A percentile compares a stretch with the other conserved stretches of the same genome.
Evolutionary conservation across 192 early-diverging fungal species (phyloP).

Genomic region (Obelidium mucronatum): DNA sequence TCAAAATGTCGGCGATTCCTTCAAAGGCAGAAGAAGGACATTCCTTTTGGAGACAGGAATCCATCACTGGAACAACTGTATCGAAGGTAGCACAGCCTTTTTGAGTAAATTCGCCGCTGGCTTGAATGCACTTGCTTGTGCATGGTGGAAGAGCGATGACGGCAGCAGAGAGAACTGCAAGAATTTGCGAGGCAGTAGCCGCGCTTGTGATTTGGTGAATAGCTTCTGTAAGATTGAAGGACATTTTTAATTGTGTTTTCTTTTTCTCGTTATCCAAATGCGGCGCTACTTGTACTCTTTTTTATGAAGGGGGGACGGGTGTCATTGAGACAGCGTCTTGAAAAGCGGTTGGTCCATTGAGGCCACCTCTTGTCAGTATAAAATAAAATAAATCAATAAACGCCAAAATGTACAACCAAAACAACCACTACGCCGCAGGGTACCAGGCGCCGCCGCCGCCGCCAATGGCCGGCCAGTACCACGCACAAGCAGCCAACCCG

Average conservation of each 20-base stretch:
- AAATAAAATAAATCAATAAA: too few relatives aligned
- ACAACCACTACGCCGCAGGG: background rate
- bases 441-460: background rate
- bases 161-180: background rate
- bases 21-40: background rate
- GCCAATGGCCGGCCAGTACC: background rate
- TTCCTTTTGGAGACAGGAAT: background rate
- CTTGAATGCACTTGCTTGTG: background rate
- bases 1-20: background rate
- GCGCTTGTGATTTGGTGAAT: background rate
- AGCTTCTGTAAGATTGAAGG: background rate
- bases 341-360: too few relatives aligned
- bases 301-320: too few relatives aligned
- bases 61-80: background rate
- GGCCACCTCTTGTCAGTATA: too few relatives aligned
- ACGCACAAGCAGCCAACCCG: background rate
- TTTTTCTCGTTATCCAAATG: too few relatives aligned
- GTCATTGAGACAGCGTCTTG: too few relatives aligned
- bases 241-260: too few relatives aligned
- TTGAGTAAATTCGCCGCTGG: background rate
- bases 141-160: background rate
- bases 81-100: background rate
- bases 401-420: background rate
- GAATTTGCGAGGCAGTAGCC: background rate
- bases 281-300: too few relatives aligned